Conservation (phyloP, 2,329 filamentous ascomycete species). For the Clarireedia monteithiana region DNA sequence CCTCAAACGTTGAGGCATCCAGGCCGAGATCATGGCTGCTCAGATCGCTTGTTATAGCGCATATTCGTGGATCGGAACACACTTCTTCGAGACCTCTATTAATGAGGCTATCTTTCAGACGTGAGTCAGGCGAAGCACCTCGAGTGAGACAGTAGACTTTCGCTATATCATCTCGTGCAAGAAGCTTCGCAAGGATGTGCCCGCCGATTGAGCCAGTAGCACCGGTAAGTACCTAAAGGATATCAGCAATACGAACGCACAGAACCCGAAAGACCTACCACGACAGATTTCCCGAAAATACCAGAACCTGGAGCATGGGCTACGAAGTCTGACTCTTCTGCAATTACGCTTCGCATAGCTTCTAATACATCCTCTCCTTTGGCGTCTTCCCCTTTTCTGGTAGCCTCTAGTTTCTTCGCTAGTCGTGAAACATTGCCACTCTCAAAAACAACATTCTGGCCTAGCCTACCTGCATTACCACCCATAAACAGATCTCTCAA, state of each 20-base stretch:
- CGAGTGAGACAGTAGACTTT: slow-evolving; percentile 46
- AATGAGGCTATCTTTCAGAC: slow-evolving; percentile 29
- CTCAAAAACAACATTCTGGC: slow-evolving; percentile 52
- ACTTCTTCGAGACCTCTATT: slow-evolving; percentile 28
- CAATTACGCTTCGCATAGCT: slow-evolving; percentile 37
- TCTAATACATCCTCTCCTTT: slow-evolving; percentile 26
- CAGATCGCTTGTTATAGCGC: slow-evolving; percentile 34
- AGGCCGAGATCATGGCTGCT: slow-evolving; percentile 35
- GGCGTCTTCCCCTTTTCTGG: slow-evolving; percentile 23
- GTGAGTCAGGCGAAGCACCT: slow-evolving; percentile 25
- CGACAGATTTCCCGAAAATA: not conserved
- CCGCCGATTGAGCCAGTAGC: slow-evolving; percentile 56
- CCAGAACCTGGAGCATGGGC: not conserved
- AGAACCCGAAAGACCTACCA: not conserved
- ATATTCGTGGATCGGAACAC: slow-evolving; percentile 29
- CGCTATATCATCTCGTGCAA: slow-evolving; percentile 45
- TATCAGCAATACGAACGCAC: not conserved
- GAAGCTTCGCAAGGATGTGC: slow-evolving; percentile 50
- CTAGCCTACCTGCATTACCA: slow-evolving; percentile 33
- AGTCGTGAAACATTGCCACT: slow-evolving; percentile 40
- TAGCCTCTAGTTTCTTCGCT: slow-evolving; percentile 35
- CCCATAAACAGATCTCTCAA: slow-evolving; percentile 41
- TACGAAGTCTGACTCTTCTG: slow-evolving; percentile 34
- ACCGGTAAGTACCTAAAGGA: slow-evolving; percentile 46
- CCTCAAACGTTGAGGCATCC: slow-evolving; percentile 18